These are phyloP conservation scores for Candida hungchunana DNA, from an alignment of 805 yeast species.

Conservation along the genomic window DNA sequence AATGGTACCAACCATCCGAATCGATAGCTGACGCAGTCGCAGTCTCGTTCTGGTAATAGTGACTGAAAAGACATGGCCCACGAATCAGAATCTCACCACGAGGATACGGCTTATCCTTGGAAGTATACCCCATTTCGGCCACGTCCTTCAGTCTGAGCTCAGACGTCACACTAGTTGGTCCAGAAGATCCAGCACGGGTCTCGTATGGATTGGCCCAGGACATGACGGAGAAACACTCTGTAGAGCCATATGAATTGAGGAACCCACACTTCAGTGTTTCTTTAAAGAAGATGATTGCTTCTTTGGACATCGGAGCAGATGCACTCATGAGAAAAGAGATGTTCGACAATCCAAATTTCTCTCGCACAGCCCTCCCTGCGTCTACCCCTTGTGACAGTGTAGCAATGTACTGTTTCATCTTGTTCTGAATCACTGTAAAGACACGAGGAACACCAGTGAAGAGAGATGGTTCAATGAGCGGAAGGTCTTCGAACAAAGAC, in stretches of 20 bases:
- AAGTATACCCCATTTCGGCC: conserved; percentile 51
- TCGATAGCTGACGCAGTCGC: conserved; percentile 32
- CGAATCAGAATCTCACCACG: conserved; percentile 51
- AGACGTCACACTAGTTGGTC: conserved; percentile 41
- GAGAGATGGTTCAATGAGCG: conserved; percentile 40
- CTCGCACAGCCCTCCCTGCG: conserved; percentile 22
- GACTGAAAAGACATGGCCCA: conserved; percentile 44
- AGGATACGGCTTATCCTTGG: conserved; percentile 33
- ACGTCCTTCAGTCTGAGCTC: conserved; percentile 52
- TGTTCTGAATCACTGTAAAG: conserved; percentile 43
- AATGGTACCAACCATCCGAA: conserved; percentile 47
- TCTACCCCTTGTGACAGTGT: conserved; percentile 4
- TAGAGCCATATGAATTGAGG: conserved; percentile 58
- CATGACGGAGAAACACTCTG: conserved; percentile 53
- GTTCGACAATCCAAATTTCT: conserved; percentile 36
- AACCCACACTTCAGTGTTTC: conserved; percentile 42
- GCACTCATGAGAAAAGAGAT: conserved; percentile 36
- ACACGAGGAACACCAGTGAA: conserved; percentile 55
- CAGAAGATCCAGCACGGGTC: conserved; percentile 41
- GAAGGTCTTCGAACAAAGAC: conserved; percentile 46
- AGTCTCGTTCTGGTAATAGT: conserved; percentile 22
- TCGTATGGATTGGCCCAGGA: conserved; percentile 35
- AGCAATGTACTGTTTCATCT: conserved; percentile 16
- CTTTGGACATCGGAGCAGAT: conserved; percentile 58
- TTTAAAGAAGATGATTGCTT: conserved; percentile 49